Base-by-base conservation (phyloP, 2,329 filamentous ascomycete species). In the Xylaria sp. region DNA sequence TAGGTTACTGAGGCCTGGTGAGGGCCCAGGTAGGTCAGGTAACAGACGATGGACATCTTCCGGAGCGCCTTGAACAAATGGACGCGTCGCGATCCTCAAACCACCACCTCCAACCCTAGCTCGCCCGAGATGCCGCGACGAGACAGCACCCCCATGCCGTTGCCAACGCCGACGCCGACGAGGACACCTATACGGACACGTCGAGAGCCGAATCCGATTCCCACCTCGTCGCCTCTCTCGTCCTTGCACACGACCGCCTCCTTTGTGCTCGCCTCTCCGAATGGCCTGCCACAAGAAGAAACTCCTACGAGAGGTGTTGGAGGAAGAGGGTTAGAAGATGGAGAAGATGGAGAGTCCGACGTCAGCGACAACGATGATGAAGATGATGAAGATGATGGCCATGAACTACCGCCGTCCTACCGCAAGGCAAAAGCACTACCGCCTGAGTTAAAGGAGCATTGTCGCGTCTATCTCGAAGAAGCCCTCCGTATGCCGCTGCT, bases 381-480 rank as follows among this genome's bases (percentile, higher is more conserved):
- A 13, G 23, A 37, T 5, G 60, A 50, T 48, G 9, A 10, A 8
- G 10, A 51, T 13, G 51, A 62, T 18, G 50, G 23, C 9, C 15
- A 61, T 8, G 54, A 48, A 2, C 12, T 37, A n/a, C 58, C 75
- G 57, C 76, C 5, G 6, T 46, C 76, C 4, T 91, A 90, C 79
- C 86, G 87, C 72, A 79, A 84, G n/a, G 84, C 86, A 7, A 84
- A 82, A 70, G 80, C 81, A 51, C 80, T 94, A 13, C 88, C 90
- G 0, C 88, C 85, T 67, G 89, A 92, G 74, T 80, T 94, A 20
- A 87, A 85, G 65, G 84, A 89, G 67, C 90, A 93, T 75, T 89
- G 88, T 73, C 87, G 89, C 66, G 91, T 93, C 54, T 92, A 91
- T 77, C 83, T 95, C 0, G 92, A 95, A 79, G 92, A 95, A 80